Evolutionary conservation across 2,329 filamentous ascomycete genomes (phyloP), one percentile per base, ranked within the genome.

Genomic region (Rhexocercosporidium sp.): DNA sequence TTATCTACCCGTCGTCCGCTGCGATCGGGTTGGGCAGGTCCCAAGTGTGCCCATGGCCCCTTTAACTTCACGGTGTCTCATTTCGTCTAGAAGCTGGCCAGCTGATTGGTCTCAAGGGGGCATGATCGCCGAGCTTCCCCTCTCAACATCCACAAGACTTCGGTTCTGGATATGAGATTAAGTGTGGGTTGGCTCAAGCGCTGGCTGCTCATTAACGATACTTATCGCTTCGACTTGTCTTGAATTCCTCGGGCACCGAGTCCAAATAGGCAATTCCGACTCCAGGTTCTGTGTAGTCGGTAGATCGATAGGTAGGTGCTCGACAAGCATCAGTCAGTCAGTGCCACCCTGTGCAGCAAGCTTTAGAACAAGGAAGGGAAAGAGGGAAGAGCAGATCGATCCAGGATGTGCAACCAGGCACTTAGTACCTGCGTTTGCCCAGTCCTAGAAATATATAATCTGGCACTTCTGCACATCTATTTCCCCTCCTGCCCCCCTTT

Each of bases 61-160:
- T 25, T n/a, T 29, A 29, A 41, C 14, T 59, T 59, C 22, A 59
- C 34, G 56, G 56, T 59, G 56, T 63, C 61, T 54, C 49, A 63
- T 53, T 63, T 63, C 20, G 56, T 44, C 37, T 34, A n/a, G 29
- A 22, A 9, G 18, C 25, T 25, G 51, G 31, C 59, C 66, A 46
- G 66, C 34, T 68, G 67, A 68, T 71, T 65, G 63, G 64, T 56
- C 60, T 44, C 25, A 53, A 62, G 22, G n/a, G 64, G 65, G 44
- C 62, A 62, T 66, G 64, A 69, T 70, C 70, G 41, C 62, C 68
- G 61, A 59, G 14, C 53, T 31, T 31, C 64, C 67, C 68, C 66
- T 61, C 57, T 59, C 54, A 57, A 39, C 56, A 27, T 62, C 51
- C 54, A 27, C 60, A 63, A 56, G 56, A 54, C 53, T 53, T 53